Base-by-base conservation (phyloP, 495 filamentous ascomycete genomes). In the Staphylotrichum tortipilum region DNA sequence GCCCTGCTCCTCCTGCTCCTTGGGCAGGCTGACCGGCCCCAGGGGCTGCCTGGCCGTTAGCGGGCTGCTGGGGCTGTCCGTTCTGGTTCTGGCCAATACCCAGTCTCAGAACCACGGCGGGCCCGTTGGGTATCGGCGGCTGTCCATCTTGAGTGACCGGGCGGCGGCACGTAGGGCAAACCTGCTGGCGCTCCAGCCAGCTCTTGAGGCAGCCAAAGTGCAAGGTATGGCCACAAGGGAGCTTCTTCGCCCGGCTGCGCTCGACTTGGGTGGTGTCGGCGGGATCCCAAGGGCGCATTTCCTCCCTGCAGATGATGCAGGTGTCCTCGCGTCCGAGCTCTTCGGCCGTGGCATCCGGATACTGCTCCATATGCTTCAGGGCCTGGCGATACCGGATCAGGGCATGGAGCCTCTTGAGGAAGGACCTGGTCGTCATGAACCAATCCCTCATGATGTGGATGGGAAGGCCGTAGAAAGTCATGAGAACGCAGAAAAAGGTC, bases 161-260 rank as follows among this genome's bases (percentile, higher is more conserved):
- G 26, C 87, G 77, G 49, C 92, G 81, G 63, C 92, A 98, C 3
- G 91, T 97, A 10, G 92, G 92, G 65, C 92, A 98, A 19, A 92
- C 89, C 64, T 97, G 94, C 64, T 98, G 92, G 47, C 92, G 82
- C 69, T 97, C 92, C n/a, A 98, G 72, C 92, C 92, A 98, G 64
- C 91, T 94, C 60, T 88, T 83, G 37, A 98, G 78, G 61, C 92
- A 98, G 17, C 88, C 81, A 54, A 95, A 88, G 66, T 98, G 92
- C 28, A 98, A 69, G 39, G 96, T 90, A 64, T 98, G 92, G 3
- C 91, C 90, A 63, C 92, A 98, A 0, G 92, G 92, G 9, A 98
- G 78, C 67, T 94, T 95, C 69, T 97, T 98, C 10, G 94, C 85
- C 36, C 94, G 81, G 24, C 82, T 81, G 31, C 92, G 78, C 59